Evolutionary conservation across 2,329 filamentous ascomycete genomes (phyloP).

Genomic region (Blumeria graminis): DNA sequence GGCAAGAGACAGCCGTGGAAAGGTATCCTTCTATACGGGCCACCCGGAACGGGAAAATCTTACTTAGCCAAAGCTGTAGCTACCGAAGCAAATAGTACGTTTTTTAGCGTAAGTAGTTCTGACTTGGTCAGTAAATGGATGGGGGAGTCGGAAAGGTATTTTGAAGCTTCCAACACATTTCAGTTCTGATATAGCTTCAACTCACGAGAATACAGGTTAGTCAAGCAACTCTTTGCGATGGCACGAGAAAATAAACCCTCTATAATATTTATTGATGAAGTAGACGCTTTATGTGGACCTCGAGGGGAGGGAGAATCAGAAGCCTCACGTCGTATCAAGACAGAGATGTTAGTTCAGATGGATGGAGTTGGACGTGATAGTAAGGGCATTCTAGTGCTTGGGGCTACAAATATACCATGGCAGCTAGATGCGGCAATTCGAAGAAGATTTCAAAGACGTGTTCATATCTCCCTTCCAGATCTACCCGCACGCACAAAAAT

Average conservation of each 20-base stretch:
- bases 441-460: constrained; percentile 81
- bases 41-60: constrained; percentile 91
- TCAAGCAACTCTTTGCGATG: constrained; percentile 94
- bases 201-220: constrained; percentile 24
- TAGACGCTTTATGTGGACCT: constrained; percentile 86
- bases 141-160: constrained; percentile 90
- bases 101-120: constrained; percentile 94
- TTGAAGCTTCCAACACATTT: neutral
- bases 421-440: constrained; percentile 91
- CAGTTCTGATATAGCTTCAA: too few species aligned
- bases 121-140: constrained; percentile 99
- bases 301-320: constrained; percentile 90
- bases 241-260: constrained; percentile 93
- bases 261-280: constrained; percentile 97
- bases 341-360: constrained; percentile 95
- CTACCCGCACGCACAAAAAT: constrained; percentile 62
- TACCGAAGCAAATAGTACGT: constrained; percentile 95
- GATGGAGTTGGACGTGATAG: constrained; percentile 94
- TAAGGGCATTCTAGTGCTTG: constrained; percentile 78
- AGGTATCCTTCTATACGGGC: constrained; percentile 85
- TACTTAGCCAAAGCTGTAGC: constrained; percentile 94
- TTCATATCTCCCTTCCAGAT: constrained; percentile 88
- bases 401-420: constrained; percentile 97
- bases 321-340: constrained; percentile 93
- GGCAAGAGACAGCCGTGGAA: constrained; percentile 97